These are phyloP conservation scores for Zoysia japonica DNA, from an alignment of 176 grass and related monocot genomes.

Conservation along the genomic window DNA sequence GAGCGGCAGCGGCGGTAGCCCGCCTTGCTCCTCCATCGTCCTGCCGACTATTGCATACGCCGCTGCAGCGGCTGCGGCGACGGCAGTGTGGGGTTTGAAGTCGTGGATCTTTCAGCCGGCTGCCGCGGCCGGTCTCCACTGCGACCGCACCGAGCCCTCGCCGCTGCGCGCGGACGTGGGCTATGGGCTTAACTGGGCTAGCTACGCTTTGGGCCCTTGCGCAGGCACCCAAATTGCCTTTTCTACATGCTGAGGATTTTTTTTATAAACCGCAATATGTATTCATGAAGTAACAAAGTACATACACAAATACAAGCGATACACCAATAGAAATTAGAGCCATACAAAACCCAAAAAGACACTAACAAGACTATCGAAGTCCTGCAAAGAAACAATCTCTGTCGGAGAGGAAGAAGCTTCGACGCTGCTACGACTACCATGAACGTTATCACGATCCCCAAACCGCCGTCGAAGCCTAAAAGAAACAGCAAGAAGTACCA, in stretches of 20 bases:
- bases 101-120: conserved; percentile 31
- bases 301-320: too few relatives aligned
- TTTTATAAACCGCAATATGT: too few relatives aligned
- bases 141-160: not conserved
- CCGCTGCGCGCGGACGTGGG: not conserved
- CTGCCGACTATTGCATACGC: conserved; percentile 24
- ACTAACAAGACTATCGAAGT: too few relatives aligned
- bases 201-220: not conserved
- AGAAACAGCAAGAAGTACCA: too few relatives aligned
- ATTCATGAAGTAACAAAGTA: too few relatives aligned
- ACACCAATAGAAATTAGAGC: too few relatives aligned
- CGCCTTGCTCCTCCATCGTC: conserved; percentile 36
- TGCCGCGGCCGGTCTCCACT: conserved; percentile 31
- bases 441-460: too few relatives aligned
- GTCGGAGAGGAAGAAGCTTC: too few relatives aligned
- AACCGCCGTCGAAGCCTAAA: too few relatives aligned
- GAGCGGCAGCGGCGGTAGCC: conserved; percentile 56
- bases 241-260: not conserved
- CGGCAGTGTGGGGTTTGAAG: conserved; percentile 3
- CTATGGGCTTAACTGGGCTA: conserved; percentile 3
- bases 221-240: not conserved
- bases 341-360: too few relatives aligned
- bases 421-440: too few relatives aligned
- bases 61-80: not conserved
- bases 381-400: too few relatives aligned